Percentiles rank a stretch among this genome's conserved stretches.
Conservation (phyloP, 257 asterid species). For the Mitragyna speciosa region DNA sequence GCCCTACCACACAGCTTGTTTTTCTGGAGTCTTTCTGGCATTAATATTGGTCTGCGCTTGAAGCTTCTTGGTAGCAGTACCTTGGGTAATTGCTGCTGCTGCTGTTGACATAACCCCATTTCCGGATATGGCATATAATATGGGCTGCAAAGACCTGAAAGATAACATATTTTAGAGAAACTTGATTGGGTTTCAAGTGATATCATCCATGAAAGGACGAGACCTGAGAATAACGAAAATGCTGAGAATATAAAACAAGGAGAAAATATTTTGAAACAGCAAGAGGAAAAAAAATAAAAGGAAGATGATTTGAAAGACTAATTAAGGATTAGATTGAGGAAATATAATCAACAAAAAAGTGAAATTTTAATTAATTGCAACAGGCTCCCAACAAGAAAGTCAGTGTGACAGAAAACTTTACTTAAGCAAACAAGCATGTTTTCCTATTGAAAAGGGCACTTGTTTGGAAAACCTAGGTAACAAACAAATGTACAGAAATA, state of each 20-base stretch:
- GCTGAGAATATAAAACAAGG: neutral
- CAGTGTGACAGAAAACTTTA: neutral
- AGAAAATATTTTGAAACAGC: neutral
- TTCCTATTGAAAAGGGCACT: neutral
- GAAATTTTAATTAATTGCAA: neutral
- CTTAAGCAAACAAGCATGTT: neutral
- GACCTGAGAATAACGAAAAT: neutral
- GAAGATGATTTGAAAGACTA: neutral
- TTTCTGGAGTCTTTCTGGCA: slow-evolving; percentile 19
- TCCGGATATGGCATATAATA: slow-evolving; percentile 46
- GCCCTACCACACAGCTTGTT: slow-evolving; percentile 5
- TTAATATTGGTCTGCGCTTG: slow-evolving; percentile 34
- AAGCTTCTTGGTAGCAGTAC: slow-evolving; percentile 38
- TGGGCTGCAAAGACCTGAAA: slow-evolving; percentile 59
- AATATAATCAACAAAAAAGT: neutral
- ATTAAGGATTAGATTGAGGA: neutral
- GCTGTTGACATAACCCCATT: slow-evolving; percentile 27
- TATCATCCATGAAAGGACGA: neutral
- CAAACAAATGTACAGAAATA: neutral
- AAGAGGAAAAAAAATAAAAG: neutral
- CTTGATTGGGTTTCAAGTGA: neutral
- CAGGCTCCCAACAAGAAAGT: neutral
- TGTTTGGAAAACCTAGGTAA: slow-evolving; percentile 7
- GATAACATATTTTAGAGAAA: neutral
- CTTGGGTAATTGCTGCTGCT: slow-evolving; percentile 43